Conservation (phyloP, 2,329 filamentous ascomycete species). For the Trichoderma semiorbis region DNA sequence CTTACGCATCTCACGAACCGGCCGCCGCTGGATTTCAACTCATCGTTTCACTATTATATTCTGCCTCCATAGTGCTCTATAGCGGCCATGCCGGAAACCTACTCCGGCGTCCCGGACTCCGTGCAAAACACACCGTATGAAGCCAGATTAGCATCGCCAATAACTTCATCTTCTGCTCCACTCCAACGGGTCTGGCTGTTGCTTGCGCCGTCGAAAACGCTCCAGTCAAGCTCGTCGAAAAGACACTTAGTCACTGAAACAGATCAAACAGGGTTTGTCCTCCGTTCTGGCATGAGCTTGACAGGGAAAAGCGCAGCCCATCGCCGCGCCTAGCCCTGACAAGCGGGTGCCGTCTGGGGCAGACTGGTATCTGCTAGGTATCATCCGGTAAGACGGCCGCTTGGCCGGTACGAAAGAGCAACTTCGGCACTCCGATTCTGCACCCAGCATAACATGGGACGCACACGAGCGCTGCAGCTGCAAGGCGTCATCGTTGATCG, state of each 20-base stretch:
- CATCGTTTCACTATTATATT: neutral
- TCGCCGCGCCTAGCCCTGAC: neutral
- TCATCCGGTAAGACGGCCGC: neutral
- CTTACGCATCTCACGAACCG: neutral
- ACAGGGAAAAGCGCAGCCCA: neutral
- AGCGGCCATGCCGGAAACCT: neutral
- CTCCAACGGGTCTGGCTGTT: slow-evolving; percentile 8
- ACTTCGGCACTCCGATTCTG: neutral
- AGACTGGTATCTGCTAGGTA: neutral
- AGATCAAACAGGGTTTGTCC: neutral
- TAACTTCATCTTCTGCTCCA: neutral
- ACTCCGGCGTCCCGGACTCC: neutral
- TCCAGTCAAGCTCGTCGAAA: neutral
- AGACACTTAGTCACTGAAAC: neutral
- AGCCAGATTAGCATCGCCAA: neutral
- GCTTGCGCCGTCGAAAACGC: neutral
- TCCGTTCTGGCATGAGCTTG: neutral
- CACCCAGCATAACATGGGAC: neutral
- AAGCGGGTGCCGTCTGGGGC: neutral
- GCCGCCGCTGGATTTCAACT: neutral
- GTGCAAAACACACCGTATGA: neutral
- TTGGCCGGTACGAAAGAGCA: neutral
- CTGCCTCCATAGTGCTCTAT: neutral
- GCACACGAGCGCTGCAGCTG: neutral
- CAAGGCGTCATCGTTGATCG: neutral